Conservation (phyloP, 1,284 basidiomycete species). For the Ganoderma meredithae region DNA sequence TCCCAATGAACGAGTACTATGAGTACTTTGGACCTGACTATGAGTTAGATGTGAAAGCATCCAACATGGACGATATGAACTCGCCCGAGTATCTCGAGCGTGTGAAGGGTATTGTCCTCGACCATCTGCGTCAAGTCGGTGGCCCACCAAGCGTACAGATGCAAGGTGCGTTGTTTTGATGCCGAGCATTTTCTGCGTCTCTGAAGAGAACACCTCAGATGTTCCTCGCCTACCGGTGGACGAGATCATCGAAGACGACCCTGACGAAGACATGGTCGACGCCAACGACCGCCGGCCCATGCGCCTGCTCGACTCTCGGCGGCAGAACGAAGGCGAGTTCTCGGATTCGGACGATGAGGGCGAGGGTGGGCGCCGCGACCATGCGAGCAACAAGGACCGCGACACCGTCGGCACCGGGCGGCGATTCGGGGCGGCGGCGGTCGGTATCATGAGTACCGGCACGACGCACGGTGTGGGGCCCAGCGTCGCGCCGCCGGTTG, state of each 20-base stretch:
- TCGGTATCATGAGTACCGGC: conserved; percentile 73
- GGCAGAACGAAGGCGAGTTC: conserved; percentile 82
- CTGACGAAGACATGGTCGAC: conserved; percentile 83
- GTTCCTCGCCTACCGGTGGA: conserved; percentile 85
- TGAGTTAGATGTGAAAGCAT: conserved; percentile 94
- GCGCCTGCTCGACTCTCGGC: conserved; percentile 73
- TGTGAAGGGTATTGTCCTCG: conserved; percentile 91
- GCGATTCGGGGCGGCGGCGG: conserved; percentile 71
- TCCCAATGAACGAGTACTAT: conserved; percentile 98
- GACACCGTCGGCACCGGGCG: conserved; percentile 54
- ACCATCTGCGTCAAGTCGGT: conserved; percentile 85
- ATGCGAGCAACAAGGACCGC: conserved; percentile 60
- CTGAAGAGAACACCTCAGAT: conserved; percentile 51
- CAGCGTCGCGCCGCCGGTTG: conserved; percentile 68
- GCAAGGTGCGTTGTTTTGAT: conserved; percentile 59
- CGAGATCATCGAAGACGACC: conserved; percentile 78
- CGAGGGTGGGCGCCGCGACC: conserved; percentile 78
- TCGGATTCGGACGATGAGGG: conserved; percentile 91
- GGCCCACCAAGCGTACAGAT: conserved; percentile 93
- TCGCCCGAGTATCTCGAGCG: conserved; percentile 93
- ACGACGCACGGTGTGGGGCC: conserved; percentile 75
- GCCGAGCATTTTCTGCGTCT: background rate
- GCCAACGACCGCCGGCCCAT: conserved; percentile 78
- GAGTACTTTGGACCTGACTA: conserved; percentile 99
- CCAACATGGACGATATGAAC: conserved; percentile 97